A percentile compares a stretch with the other conserved stretches of the same genome.
These are phyloP conservation scores for Aspergillus ibericus DNA, from an alignment of 2,329 filamentous ascomycete species.

Conservation along the genomic window DNA sequence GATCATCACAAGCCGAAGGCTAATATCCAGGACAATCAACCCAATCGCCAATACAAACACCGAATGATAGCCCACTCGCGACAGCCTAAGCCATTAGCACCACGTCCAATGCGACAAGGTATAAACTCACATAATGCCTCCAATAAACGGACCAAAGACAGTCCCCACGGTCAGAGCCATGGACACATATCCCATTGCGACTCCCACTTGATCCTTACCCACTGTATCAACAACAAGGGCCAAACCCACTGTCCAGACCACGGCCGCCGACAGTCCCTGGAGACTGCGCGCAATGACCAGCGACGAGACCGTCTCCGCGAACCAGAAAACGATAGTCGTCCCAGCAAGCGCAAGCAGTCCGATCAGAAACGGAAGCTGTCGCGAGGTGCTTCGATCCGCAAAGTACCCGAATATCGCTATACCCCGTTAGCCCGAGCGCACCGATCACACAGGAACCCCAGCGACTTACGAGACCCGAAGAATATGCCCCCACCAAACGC, in stretches of 20 bases:
- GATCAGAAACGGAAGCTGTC: conserved; percentile 58
- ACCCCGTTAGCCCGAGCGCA: not conserved
- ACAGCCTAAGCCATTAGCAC: conserved; percentile 17
- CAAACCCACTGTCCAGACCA: conserved; percentile 63
- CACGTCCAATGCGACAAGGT: not conserved
- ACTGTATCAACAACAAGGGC: conserved; percentile 62
- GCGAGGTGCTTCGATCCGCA: conserved; percentile 53
- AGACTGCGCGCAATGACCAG: conserved; percentile 55
- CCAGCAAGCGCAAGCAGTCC: conserved; percentile 55
- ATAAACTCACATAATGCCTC: conserved; percentile 56
- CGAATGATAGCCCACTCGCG: conserved; percentile 29
- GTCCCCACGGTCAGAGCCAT: conserved; percentile 59
- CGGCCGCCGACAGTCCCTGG: conserved; percentile 58
- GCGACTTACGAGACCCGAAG: conserved; percentile 33
- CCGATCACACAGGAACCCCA: not conserved
- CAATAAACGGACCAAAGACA: conserved; percentile 58
- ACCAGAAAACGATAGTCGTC: conserved; percentile 56
- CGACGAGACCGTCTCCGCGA: conserved; percentile 49
- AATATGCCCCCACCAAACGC: conserved; percentile 69
- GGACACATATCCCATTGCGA: conserved; percentile 55
- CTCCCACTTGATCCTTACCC: conserved; percentile 57
- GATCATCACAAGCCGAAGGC: conserved; percentile 60
- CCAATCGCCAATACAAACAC: conserved; percentile 42
- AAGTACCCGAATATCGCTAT: conserved; percentile 39
- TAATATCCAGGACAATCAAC: conserved; percentile 58